Conservation (phyloP, 306 rosid species). For the Castanospermum australe region DNA sequence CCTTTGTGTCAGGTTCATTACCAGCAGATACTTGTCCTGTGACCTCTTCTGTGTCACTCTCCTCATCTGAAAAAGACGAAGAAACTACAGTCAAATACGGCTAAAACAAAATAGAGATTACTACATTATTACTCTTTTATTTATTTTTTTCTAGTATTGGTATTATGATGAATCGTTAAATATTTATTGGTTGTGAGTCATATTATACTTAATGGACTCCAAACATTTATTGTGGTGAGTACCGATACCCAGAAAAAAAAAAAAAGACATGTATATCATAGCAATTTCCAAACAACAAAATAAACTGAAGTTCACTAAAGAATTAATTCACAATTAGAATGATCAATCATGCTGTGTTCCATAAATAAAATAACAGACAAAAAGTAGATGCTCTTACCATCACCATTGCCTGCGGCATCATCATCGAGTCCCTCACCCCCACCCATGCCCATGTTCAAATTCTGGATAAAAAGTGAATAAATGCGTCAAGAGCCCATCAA, state of each 20-base stretch:
- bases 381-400: slow-evolving; percentile 28
- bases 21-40: slow-evolving; percentile 27
- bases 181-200: too few species aligned
- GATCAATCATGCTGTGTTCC: not conserved
- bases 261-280: too few species aligned
- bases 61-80: slow-evolving; percentile 31
- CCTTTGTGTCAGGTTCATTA: slow-evolving; percentile 17
- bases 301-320: not conserved
- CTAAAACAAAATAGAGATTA: too few species aligned
- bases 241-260: too few species aligned
- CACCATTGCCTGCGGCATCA: slow-evolving; percentile 3
- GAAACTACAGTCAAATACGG: not conserved
- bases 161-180: too few species aligned
- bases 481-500: not conserved
- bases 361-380: not conserved
- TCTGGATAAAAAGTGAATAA: slow-evolving; percentile 19
- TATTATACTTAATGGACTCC: too few species aligned
- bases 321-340: not conserved
- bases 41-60: slow-evolving; percentile 34
- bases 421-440: slow-evolving; percentile 31
- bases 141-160: too few species aligned
- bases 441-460: slow-evolving; percentile 45
- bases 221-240: too few species aligned
- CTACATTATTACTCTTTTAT: too few species aligned
- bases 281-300: too few species aligned